Base-by-base conservation (phyloP, 2,329 filamentous ascomycete genomes). In the Metarhizium humberi region DNA sequence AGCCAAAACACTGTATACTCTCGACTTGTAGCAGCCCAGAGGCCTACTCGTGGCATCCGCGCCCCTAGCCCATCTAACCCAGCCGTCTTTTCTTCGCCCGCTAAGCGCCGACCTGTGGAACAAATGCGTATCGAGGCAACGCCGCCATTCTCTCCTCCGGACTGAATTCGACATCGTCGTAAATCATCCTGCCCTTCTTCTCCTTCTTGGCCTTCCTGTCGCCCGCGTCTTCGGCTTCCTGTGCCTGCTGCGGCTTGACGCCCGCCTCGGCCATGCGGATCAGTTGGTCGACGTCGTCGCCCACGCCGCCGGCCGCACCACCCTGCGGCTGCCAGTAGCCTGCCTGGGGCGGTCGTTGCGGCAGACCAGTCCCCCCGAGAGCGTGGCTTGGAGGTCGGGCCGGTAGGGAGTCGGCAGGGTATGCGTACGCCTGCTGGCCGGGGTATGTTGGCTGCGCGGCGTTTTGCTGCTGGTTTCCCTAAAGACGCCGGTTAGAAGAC, bases 121-220 rank as follows among this genome's bases (percentile, higher is more conserved):
- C 61, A 55, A 82, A 87, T 63, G 85, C 84, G 75, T 95, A 96
- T 71, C 84, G 85, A 58, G 87, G 78, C 74, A 94, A 75, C 66
- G 76, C 73, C 32, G 90, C 87, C 88, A 95, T 91, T 73, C 86
- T 90, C 78, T 96, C 92, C 74, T 96, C 92, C 2, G 90, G 88
- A 64, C 88, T 94, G 65, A 85, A 75, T 56, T 87, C 85, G 52
- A 87, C 84, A 67, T 95, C 89, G 59, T 85, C 85, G 73, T 94
- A 96, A 34, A 95, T 78, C 80, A 96, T 85, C 68, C 82, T 80
- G 55, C 77, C 76, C 66, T 84, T 86, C 67, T 84, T 81, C 62
- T 83, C 80, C 70, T 85, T 87, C 58, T 83, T 86, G 53, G 72
- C 71, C 65, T 82, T 83, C 74, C 85, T 87, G 68, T 87, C 85